Percentiles rank a stretch among this genome's conserved stretches.
phyloP scores from a whole-genome alignment of 139 green algal genomes.

The Chlorella sp. region DNA sequence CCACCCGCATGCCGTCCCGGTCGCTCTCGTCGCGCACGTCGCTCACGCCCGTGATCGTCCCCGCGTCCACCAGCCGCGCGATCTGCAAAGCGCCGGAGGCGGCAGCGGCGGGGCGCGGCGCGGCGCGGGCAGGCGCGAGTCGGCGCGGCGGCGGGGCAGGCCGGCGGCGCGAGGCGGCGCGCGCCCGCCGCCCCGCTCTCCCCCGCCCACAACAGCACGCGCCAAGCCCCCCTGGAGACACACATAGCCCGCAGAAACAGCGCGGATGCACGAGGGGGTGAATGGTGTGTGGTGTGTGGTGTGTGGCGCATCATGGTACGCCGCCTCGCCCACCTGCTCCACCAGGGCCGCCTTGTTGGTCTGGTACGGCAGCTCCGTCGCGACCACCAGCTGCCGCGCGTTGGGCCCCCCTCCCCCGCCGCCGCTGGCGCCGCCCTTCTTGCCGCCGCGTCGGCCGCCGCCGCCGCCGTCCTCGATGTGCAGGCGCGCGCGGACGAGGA shows the following conservation, averaged over 20 bases:
- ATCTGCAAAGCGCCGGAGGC: too few species aligned
- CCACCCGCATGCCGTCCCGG: constrained; percentile 85
- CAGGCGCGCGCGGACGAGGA: constrained; percentile 71
- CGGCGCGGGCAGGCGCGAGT: too few species aligned
- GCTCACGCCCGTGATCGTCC: constrained; percentile 69
- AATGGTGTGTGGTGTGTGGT: too few species aligned
- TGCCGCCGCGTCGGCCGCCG: background rate
- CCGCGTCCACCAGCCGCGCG: constrained; percentile 82
- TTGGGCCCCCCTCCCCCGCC: background rate
- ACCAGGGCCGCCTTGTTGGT: constrained; percentile 89
- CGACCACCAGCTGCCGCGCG: constrained; percentile 67
- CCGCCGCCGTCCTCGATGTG: constrained; percentile 62
- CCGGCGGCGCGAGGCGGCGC: too few species aligned
- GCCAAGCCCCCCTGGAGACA: too few species aligned
- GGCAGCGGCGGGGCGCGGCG: too few species aligned
- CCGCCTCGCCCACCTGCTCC: too few species aligned
- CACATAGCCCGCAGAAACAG: too few species aligned
- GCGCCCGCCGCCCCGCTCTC: too few species aligned
- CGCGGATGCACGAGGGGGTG: too few species aligned
- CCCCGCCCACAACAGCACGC: too few species aligned
- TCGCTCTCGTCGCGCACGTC: constrained; percentile 97
- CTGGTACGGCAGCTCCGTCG: constrained; percentile 93
- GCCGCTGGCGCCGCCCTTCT: background rate
- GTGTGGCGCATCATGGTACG: too few species aligned
- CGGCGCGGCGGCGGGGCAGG: constrained; percentile 48